phyloP scores from a whole-genome alignment of 805 yeast genomes.

The Sungouiella blattae region DNA sequence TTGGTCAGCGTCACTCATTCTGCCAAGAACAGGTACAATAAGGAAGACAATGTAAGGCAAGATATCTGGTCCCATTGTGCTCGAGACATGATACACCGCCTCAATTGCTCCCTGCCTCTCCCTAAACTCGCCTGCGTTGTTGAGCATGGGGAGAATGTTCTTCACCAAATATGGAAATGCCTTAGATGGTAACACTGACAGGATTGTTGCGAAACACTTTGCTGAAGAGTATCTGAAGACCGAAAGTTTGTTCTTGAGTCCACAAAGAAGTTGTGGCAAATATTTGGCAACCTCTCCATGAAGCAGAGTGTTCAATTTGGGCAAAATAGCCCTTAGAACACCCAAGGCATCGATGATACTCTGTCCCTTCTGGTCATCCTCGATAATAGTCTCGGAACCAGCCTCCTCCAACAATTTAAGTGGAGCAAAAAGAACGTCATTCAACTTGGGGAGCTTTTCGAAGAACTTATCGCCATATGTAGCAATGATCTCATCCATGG shows the following conservation, averaged over 20 bases:
- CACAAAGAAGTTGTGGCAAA: conserved; percentile 45
- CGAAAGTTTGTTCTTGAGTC: conserved; percentile 65
- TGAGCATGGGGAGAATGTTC: conserved; percentile 71
- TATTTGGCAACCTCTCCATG: conserved; percentile 46
- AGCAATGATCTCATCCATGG: conserved; percentile 58
- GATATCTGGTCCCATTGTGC: conserved; percentile 81
- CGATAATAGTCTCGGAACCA: conserved; percentile 24
- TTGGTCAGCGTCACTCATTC: conserved; percentile 93
- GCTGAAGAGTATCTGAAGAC: conserved; percentile 90
- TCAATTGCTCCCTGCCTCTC: conserved; percentile 95
- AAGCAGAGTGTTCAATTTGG: conserved; percentile 50
- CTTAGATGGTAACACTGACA: conserved; percentile 61
- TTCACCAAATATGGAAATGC: conserved; percentile 81
- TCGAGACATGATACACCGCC: conserved; percentile 79
- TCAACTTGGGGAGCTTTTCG: conserved; percentile 60
- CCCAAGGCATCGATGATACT: conserved; percentile 83
- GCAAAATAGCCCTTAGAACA: conserved; percentile 68
- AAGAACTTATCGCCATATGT: conserved; percentile 56
- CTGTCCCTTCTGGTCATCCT: conserved; percentile 62
- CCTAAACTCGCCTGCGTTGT: conserved; percentile 63
- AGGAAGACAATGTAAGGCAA: conserved; percentile 92
- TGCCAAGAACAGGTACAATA: conserved; percentile 92
- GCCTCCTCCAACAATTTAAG: conserved; percentile 36
- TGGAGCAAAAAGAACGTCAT: conserved; percentile 63
- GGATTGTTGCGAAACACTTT: conserved; percentile 78